phyloP scores from a whole-genome alignment of 2,329 filamentous ascomycete species.

The Fusarium xylarioides region DNA sequence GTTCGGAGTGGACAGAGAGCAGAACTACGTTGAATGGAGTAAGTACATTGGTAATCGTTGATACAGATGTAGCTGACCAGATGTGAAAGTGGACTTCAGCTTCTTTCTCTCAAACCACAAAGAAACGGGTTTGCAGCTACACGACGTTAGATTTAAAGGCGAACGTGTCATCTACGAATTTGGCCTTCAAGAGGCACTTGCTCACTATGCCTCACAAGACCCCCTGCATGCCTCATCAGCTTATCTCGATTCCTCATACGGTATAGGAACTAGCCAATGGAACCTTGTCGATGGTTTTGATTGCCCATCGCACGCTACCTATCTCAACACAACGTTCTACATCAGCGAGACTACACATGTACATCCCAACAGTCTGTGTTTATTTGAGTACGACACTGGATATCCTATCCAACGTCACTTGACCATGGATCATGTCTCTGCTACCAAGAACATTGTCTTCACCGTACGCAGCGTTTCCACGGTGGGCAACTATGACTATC shows the following conservation, averaged over 20 bases:
- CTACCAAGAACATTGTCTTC: slow-evolving; percentile 59
- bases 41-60: background rate
- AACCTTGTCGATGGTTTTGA: slow-evolving; percentile 60
- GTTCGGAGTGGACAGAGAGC: slow-evolving; percentile 13
- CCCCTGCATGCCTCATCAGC: slow-evolving; percentile 56
- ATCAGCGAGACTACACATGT: slow-evolving; percentile 54
- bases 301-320: slow-evolving; percentile 61
- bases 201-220: slow-evolving; percentile 61
- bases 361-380: slow-evolving; percentile 61
- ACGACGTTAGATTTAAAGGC: slow-evolving; percentile 64
- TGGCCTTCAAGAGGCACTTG: slow-evolving; percentile 63
- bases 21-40: slow-evolving; percentile 32
- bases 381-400: slow-evolving; percentile 62
- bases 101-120: slow-evolving; percentile 62
- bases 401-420: slow-evolving; percentile 61
- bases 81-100: slow-evolving; percentile 49
- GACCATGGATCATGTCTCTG: slow-evolving; percentile 51
- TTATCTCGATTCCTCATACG: slow-evolving; percentile 59
- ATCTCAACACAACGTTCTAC: slow-evolving; percentile 58
- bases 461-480: slow-evolving; percentile 58
- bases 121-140: slow-evolving; percentile 59
- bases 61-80: background rate
- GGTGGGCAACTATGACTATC: slow-evolving; percentile 64
- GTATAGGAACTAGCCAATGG: slow-evolving; percentile 57
- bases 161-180: slow-evolving; percentile 65